Evolutionary conservation across 78 protist species (phyloP), one percentile per base, ranked within the genome.

Genomic region (Creolimax fragrantissima): DNA sequence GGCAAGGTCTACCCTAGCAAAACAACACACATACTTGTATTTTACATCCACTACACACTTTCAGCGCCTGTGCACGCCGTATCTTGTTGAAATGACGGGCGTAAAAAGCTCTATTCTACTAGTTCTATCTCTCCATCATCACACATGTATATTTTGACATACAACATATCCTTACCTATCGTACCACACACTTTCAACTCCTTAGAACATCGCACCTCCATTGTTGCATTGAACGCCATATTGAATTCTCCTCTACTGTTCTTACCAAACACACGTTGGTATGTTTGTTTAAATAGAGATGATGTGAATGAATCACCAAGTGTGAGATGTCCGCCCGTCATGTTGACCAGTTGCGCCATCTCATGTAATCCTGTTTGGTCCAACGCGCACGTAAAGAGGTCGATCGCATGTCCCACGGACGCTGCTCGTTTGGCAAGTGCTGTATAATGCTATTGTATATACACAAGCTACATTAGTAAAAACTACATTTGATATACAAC

Each of bases 281-380:
- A 95, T 11, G 98, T 95, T 88, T 96, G 96, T 84, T 89, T 90
- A 95, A 97, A 97, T 91, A 94, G 90, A 84, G 92, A 92, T 89
- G 91, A 94, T 44, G 81, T 88, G 95, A 96, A 98, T 43, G 95
- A 81, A 93, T 98, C 99, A 3, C 98, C 95, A 84, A 97, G 58
- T 11, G 98, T 95, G 84, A 96, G n/a, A 44, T 93, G 41, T 7
- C 97, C 97, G 37, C 97, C 98, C 0, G 98, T 96, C 32, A 36
- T 2, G 91, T 94, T 91, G 17, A 88, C 90, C 92, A 94, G 83
- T 42, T 92, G 41, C 44, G 92, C 58, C 97, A 98, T 95, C 95
- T 98, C 99, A 35, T 66, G 58, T 43, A 96, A 85, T 35, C 99
- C 99, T 42, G 89, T 93, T 92, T 98, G 99, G 93, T 98, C 99